Base-by-base conservation (phyloP, 139 green algal species). In the Chlorella vulgaris region DNA sequence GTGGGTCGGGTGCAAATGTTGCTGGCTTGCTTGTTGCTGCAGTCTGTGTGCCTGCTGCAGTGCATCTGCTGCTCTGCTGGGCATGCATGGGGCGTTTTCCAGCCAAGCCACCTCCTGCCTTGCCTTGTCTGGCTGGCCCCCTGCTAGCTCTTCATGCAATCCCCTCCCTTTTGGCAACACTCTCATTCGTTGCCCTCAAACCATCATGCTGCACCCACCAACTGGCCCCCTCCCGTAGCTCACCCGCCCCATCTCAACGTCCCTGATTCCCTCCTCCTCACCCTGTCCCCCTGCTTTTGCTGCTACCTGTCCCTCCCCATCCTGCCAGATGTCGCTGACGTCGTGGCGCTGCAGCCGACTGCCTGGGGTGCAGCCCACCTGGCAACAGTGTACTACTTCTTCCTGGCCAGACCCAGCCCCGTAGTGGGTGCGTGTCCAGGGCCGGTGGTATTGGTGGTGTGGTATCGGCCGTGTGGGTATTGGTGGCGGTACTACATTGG, bases 341-440 rank as follows among this genome's bases (percentile, higher is more conserved):
- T 87, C 28, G 55, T 78, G 28, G 61, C 67, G 7, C 60, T 87
- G 43, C 78, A 82, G n/a, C 83, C 78, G 29, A 77, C 60, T 13
- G 8, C 28, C 0, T 18, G 39, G 36, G 83, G 83, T 24, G 24
- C 65, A 2, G 65, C 29, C 22, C 55, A 78, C 7, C 3, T 87
- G 29, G 69, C 18, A 10, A 69, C 39, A 26, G 21, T 87, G 1
- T 85, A 82, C 39, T 87, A 87, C 21, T 24, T 51, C n/a, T 28
- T 87, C 40, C 78, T 87, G n/a, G 47, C 83, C 3, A 55, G 83
- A 0, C 83, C 83, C 24, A 60, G 55, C 22, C 83, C 83, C 29
- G 22, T 78, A 4, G 47, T 65, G 1, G 83, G 77, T 69, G 40
- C 35, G 63, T 33, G 13, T 24, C 35, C 15, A 18, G 35, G 21